phyloP scores from a whole-genome alignment of 1,284 basidiomycete species.

The Sporisorium reilianum region DNA sequence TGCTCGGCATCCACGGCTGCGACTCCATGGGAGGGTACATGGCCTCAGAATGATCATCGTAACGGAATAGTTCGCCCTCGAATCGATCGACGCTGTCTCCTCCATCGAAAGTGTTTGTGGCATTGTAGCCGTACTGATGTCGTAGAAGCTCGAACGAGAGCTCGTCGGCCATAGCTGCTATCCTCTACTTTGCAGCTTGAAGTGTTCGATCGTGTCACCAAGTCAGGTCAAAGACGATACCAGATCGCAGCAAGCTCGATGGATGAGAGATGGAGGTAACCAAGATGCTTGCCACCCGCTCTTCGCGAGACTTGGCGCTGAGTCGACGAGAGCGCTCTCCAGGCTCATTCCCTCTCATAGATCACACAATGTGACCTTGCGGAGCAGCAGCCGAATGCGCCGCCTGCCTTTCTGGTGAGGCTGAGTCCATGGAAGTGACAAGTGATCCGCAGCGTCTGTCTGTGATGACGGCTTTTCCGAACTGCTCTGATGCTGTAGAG shows the following conservation, averaged over 20 bases:
- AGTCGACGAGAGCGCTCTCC: not conserved
- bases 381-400: not conserved
- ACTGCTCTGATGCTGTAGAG: no score
- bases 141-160: constrained; percentile 11
- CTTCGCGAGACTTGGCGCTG: not conserved
- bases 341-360: not conserved
- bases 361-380: not conserved
- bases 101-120: not conserved
- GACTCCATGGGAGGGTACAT: not conserved
- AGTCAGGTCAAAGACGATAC: not conserved
- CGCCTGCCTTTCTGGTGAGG: not conserved
- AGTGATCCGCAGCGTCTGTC: no score
- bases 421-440: no score
- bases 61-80: not conserved
- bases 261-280: not conserved
- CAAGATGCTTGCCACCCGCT: not conserved
- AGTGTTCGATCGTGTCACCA: no score
- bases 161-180: constrained; percentile 10
- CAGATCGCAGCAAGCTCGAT: not conserved
- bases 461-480: no score
- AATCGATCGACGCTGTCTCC: not conserved
- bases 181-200: no score
- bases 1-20: not conserved
- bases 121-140: constrained; percentile 10
- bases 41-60: not conserved